These are phyloP conservation scores for Xylaria digitata DNA, from an alignment of 2,329 filamentous ascomycete genomes.

Conservation along the genomic window DNA sequence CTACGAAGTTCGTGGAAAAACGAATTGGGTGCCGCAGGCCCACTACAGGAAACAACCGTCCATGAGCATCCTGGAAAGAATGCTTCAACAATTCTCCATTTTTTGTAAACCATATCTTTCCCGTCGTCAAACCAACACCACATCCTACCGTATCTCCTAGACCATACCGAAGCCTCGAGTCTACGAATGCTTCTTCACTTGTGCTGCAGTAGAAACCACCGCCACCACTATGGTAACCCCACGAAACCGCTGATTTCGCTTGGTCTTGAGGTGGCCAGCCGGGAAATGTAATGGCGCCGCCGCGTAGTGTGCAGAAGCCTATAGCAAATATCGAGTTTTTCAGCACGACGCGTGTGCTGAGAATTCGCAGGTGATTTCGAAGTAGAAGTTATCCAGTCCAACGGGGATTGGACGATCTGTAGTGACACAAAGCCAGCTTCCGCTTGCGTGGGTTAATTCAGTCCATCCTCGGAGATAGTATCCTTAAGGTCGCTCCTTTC, in stretches of 20 bases:
- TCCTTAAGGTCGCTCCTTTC: slow-evolving; percentile 5
- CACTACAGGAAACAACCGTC: slow-evolving; percentile 12
- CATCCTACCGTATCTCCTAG: slow-evolving; percentile 8
- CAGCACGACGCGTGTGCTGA: neutral
- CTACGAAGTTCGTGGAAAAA: neutral
- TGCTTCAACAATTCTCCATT: slow-evolving; percentile 2
- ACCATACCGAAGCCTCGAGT: slow-evolving; percentile 5
- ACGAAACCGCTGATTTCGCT: slow-evolving; percentile 3
- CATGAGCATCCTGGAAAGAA: slow-evolving; percentile 2
- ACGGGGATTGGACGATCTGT: slow-evolving; percentile 11
- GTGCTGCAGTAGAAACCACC: neutral
- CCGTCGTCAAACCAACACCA: slow-evolving; percentile 1
- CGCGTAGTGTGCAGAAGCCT: slow-evolving; percentile 6
- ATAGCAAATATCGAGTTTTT: slow-evolving; percentile 2
- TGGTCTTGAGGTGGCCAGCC: neutral
- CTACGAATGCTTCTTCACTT: neutral
- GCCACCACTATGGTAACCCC: slow-evolving; percentile 5
- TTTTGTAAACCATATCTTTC: slow-evolving; percentile 16
- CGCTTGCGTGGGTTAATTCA: neutral
- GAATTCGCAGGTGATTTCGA: slow-evolving; percentile 8
- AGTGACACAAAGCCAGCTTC: neutral
- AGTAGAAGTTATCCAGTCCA: slow-evolving; percentile 17
- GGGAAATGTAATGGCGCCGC: neutral
- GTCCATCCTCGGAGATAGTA: slow-evolving; percentile 8
- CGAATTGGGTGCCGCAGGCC: neutral